Evolutionary conservation across 805 yeast genomes (phyloP).

Genomic region (Lipomyces kockii): DNA sequence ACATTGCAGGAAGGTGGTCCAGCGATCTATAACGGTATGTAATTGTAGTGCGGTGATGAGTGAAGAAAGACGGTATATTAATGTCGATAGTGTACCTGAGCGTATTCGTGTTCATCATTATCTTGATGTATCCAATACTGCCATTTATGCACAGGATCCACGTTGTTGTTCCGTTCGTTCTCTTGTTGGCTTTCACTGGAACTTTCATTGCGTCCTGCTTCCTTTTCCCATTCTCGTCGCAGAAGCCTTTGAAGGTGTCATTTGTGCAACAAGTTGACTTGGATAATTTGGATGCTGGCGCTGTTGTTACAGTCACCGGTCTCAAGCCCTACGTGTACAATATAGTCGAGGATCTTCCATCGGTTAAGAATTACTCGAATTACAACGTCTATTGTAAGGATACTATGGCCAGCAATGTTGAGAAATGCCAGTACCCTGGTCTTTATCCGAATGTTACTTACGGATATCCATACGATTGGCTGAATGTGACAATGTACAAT

Average conservation of each 20-base stretch:
- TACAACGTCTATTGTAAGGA: conserved; percentile 16
- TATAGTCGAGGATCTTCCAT: conserved; percentile 66
- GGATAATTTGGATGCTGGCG: conserved; percentile 39
- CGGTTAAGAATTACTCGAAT: conserved; percentile 52
- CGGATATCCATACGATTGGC: conserved; percentile 35
- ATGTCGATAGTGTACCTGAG: conserved; percentile 24
- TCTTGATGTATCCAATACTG: conserved; percentile 47
- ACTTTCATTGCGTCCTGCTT: conserved; percentile 37
- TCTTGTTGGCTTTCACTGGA: conserved; percentile 35
- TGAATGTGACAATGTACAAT: conserved; percentile 30
- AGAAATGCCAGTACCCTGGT: conserved; percentile 33
- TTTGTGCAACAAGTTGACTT: conserved; percentile 67
- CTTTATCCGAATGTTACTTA: conserved; percentile 35
- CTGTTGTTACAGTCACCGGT: conserved; percentile 51
- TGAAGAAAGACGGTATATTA: background rate
- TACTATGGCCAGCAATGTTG: conserved; percentile 16
- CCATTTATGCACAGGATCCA: conserved; percentile 36
- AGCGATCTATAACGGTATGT: conserved; percentile 30
- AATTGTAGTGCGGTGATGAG: background rate
- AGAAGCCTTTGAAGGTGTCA: conserved; percentile 71
- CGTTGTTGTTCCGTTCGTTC: conserved; percentile 32
- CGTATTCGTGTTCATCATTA: conserved; percentile 34
- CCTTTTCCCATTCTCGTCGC: conserved; percentile 61
- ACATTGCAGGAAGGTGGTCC: conserved; percentile 67
- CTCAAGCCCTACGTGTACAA: conserved; percentile 56